Evolutionary conservation across 768 basidiomycete species (phyloP).

Genomic region (Antrodiella citrinella): DNA sequence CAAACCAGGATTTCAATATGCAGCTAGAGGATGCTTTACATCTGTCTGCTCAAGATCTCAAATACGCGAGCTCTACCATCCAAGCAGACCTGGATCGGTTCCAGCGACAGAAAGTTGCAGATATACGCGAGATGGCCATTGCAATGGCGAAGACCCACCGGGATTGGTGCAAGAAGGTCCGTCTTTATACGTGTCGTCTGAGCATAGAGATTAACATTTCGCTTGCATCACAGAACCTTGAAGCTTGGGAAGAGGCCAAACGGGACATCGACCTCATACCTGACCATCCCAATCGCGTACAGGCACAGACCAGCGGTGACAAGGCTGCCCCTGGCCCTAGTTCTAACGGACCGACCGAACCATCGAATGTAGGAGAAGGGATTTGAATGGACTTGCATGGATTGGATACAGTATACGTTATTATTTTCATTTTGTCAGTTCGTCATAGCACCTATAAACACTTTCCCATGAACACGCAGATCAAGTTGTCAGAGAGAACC

Average conservation of each 20-base stretch:
- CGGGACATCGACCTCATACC: slow-evolving; percentile 87
- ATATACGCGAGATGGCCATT: slow-evolving; percentile 89
- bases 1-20: background rate
- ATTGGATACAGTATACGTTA: too few species aligned
- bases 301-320: background rate
- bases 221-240: slow-evolving; percentile 64
- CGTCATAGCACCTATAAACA: too few species aligned
- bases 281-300: slow-evolving; percentile 71
- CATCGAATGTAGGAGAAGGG: background rate
- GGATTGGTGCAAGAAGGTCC: slow-evolving; percentile 95
- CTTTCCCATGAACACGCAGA: too few species aligned
- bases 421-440: too few species aligned
- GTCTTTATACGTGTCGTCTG: slow-evolving; percentile 7
- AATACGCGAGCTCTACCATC: slow-evolving; percentile 93
- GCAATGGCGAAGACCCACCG: slow-evolving; percentile 83
- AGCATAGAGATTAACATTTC: slow-evolving; percentile 2
- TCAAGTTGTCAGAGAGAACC: too few species aligned
- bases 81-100: slow-evolving; percentile 97
- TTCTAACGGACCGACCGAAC: background rate
- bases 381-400: too few species aligned
- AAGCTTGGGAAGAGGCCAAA: slow-evolving; percentile 96
- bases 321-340: background rate
- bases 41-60: slow-evolving; percentile 85
- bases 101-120: slow-evolving; percentile 97
- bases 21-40: slow-evolving; percentile 96